A percentile compares a stretch with the other conserved stretches of the same genome.
Conservation (phyloP, 2,329 filamentous ascomycete genomes). For the Claviceps citrina region DNA sequence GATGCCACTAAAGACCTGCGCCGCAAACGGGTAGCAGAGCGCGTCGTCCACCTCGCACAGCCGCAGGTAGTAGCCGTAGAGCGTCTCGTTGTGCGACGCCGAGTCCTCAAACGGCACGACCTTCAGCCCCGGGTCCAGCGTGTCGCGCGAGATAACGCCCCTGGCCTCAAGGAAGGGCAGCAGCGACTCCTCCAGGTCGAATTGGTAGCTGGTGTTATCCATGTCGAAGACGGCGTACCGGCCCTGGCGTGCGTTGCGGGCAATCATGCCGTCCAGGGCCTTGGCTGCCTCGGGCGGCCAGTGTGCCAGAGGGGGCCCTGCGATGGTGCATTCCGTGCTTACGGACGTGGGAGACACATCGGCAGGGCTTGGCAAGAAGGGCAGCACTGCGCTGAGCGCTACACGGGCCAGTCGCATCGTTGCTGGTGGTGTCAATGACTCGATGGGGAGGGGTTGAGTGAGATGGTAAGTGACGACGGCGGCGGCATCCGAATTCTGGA, state of each 20-base stretch:
- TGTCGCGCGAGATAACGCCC: constrained; percentile 25
- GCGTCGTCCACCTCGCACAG: constrained; percentile 26
- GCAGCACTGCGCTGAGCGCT: not conserved
- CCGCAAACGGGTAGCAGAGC: constrained; percentile 28
- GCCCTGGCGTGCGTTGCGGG: constrained; percentile 21
- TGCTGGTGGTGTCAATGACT: too few relatives aligned
- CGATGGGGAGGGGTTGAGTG: too few relatives aligned
- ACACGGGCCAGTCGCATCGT: too few relatives aligned
- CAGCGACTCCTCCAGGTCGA: constrained; percentile 28
- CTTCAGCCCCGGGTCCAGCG: constrained; percentile 24
- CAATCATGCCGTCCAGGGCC: constrained; percentile 23
- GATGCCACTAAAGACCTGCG: constrained; percentile 26
- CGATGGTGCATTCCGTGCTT: not conserved
- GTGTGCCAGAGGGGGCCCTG: constrained; percentile 10
- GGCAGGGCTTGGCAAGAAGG: not conserved
- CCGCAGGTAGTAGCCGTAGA: constrained; percentile 30
- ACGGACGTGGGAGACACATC: not conserved
- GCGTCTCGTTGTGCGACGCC: constrained; percentile 21
- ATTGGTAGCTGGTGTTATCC: constrained; percentile 30
- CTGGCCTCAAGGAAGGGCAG: constrained; percentile 27
- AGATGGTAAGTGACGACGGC: too few relatives aligned
- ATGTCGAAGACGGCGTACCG: constrained; percentile 28
- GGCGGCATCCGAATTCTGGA: too few relatives aligned
- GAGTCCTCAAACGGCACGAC: constrained; percentile 28
- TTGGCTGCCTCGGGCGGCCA: constrained; percentile 22